Conservation (phyloP, 1,284 basidiomycete species). For the Fomitopsis schrenkii region DNA sequence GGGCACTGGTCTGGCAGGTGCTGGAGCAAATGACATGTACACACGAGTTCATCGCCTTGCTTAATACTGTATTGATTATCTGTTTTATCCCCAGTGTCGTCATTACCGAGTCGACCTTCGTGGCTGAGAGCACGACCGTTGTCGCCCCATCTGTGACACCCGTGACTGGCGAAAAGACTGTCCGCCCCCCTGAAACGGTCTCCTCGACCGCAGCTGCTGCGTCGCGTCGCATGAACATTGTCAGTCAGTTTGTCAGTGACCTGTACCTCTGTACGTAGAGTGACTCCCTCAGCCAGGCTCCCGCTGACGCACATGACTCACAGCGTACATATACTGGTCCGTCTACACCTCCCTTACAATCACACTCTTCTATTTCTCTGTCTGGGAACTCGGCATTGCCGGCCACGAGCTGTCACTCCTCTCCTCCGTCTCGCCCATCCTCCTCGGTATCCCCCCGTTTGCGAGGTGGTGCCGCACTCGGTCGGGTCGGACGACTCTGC, state of each 20-base stretch:
- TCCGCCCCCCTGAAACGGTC: background rate
- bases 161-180: background rate
- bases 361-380: conserved; percentile 89
- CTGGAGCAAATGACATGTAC: conserved; percentile 35
- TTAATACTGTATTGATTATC: conserved; percentile 18
- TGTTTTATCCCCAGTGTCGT: conserved; percentile 1
- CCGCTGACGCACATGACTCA: background rate
- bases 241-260: conserved; percentile 23
- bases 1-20: conserved; percentile 16
- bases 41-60: conserved; percentile 35
- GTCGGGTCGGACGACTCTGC: conserved; percentile 44
- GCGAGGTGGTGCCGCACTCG: conserved; percentile 42
- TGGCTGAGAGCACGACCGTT: background rate
- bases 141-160: background rate
- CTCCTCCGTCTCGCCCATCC: conserved; percentile 60
- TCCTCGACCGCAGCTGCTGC: background rate
- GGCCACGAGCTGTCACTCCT: conserved; percentile 74
- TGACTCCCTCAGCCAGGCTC: background rate
- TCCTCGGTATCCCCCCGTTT: conserved; percentile 47
- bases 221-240: background rate
- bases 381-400: conserved; percentile 83
- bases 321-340: conserved; percentile 88
- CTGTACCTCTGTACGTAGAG: conserved; percentile 30
- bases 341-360: conserved; percentile 80
- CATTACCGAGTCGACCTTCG: background rate